Conservation (phyloP, 495 filamentous ascomycete species). For the Aspergillus bertholletiae region DNA sequence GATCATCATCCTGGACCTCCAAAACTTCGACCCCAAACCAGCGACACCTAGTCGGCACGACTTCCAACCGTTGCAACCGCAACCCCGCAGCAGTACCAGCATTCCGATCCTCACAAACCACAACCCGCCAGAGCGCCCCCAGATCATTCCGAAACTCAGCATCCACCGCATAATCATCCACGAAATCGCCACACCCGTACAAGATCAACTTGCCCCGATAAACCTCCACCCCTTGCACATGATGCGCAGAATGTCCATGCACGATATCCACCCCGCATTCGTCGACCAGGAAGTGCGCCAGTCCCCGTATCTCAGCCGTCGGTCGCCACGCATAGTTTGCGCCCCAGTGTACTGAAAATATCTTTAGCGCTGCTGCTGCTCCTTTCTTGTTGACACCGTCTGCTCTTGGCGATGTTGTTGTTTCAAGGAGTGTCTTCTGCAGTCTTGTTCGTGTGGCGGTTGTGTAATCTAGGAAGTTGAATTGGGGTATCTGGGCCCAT, state of each 20-base stretch:
- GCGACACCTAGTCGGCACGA: conserved; percentile 27
- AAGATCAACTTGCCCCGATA: conserved; percentile 36
- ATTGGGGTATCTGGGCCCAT: background rate
- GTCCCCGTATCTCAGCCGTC: conserved; percentile 15
- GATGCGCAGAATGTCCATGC: conserved; percentile 43
- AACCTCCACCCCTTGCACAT: conserved; percentile 40
- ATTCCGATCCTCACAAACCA: conserved; percentile 11
- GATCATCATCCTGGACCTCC: conserved; percentile 17
- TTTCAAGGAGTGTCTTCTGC: conserved; percentile 31
- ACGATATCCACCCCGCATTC: conserved; percentile 43
- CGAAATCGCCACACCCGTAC: conserved; percentile 44
- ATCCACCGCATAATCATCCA: conserved; percentile 41
- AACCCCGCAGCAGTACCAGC: too few relatives aligned
- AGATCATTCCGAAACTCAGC: conserved; percentile 37
- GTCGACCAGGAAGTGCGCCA: conserved; percentile 42
- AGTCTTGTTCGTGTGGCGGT: background rate
- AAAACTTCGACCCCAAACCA: conserved; percentile 26
- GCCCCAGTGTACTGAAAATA: conserved; percentile 43
- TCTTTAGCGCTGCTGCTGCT: conserved; percentile 25
- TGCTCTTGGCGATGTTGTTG: too few relatives aligned
- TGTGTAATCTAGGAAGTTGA: background rate
- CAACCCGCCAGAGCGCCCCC: conserved; percentile 37
- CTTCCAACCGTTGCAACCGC: conserved; percentile 22
- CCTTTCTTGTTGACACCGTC: too few relatives aligned
- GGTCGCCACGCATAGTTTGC: conserved; percentile 39